Evolutionary conservation across 2,329 filamentous ascomycete species (phyloP).

Genomic region (Emmonsiellopsis sp.): DNA sequence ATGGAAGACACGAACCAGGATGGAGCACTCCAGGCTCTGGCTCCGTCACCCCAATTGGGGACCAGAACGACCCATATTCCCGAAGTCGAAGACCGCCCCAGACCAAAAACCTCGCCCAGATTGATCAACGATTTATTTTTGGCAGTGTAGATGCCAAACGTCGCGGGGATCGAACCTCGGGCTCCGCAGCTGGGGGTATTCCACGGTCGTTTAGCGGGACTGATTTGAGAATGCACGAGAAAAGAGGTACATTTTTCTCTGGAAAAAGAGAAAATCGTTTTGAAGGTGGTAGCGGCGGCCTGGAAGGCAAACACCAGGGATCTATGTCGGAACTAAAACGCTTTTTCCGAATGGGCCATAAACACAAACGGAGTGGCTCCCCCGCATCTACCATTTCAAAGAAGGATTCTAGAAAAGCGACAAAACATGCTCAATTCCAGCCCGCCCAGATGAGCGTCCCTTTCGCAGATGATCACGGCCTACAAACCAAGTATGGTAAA

Average conservation of each 20-base stretch:
- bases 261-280: constrained; percentile 43
- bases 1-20: constrained; percentile 37
- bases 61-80: constrained; percentile 79
- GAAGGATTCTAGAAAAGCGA: constrained; percentile 42
- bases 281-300: constrained; percentile 37
- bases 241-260: constrained; percentile 46
- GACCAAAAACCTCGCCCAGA: constrained; percentile 51
- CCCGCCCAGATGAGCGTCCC: constrained; percentile 50
- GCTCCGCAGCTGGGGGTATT: constrained; percentile 17
- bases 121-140: constrained; percentile 81
- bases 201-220: constrained; percentile 39
- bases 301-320: constrained; percentile 49
- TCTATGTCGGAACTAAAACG: constrained; percentile 93
- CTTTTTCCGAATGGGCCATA: constrained; percentile 76
- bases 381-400: constrained; percentile 51
- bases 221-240: constrained; percentile 38
- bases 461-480: constrained; percentile 86
- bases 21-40: constrained; percentile 54
- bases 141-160: constrained; percentile 60
- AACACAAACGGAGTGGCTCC: constrained; percentile 54
- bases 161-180: constrained; percentile 44
- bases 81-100: constrained; percentile 67
- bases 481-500: constrained; percentile 89
- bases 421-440: constrained; percentile 47
- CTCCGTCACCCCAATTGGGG: constrained; percentile 68